Conservation (phyloP, 2,329 filamentous ascomycete species). For the Trichoderma harzianum region DNA sequence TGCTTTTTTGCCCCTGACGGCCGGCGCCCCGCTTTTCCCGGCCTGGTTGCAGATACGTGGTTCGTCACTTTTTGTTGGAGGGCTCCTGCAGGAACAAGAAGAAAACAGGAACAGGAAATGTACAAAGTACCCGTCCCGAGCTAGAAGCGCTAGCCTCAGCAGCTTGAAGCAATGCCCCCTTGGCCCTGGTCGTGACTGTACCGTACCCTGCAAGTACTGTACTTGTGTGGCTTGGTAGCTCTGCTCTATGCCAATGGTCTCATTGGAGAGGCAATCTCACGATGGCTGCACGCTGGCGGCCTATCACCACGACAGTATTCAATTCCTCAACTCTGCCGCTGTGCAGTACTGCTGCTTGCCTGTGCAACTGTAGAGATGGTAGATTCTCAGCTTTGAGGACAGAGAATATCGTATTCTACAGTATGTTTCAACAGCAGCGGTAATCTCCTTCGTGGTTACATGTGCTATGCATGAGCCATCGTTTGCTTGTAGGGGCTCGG, state of each 20-base stretch:
- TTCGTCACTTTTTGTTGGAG: background rate
- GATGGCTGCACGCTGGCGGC: background rate
- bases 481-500: background rate
- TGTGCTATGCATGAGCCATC: background rate
- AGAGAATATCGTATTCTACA: background rate
- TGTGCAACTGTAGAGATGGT: background rate
- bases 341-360: background rate
- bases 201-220: background rate
- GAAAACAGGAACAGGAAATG: background rate
- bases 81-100: constrained; percentile 13
- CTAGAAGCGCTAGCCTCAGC: background rate
- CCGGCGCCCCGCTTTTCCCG: background rate
- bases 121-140: background rate
- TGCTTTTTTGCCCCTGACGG: constrained; percentile 17
- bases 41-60: background rate
- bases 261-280: background rate
- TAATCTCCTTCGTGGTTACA: background rate
- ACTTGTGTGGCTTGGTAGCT: background rate
- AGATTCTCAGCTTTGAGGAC: background rate
- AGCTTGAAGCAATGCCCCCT: background rate
- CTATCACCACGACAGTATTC: background rate
- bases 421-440: background rate
- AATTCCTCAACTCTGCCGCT: background rate
- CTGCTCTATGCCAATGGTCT: background rate
- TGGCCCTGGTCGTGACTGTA: background rate